A percentile compares a stretch with the other conserved stretches of the same genome.
phyloP scores from a whole-genome alignment of 169 alveolate genomes.

The Eimeria sp. region DNA sequence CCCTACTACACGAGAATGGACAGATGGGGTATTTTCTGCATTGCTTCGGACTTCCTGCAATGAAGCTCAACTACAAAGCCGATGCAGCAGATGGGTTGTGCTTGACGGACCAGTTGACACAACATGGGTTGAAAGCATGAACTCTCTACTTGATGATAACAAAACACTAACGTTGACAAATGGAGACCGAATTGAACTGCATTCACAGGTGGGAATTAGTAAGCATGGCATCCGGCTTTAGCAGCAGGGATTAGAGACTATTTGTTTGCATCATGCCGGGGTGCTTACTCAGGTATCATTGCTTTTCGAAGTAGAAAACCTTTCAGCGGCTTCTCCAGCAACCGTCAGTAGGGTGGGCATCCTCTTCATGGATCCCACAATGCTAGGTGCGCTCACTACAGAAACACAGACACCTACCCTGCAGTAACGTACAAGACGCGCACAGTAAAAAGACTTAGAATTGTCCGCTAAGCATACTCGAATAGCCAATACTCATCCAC shows the following conservation, averaged over 20 bases:
- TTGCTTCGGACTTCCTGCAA: slow-evolving; percentile 90
- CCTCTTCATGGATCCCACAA: slow-evolving; percentile 95
- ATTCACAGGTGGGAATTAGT: slow-evolving; percentile 88
- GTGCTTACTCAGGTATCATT: slow-evolving; percentile 92
- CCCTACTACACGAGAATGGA: slow-evolving; percentile 96
- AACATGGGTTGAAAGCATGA: slow-evolving; percentile 98
- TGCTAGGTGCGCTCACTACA: slow-evolving; percentile 89
- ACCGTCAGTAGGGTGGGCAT: slow-evolving; percentile 98
- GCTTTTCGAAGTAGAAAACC: slow-evolving; percentile 97
- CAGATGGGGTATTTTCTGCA: slow-evolving; percentile 96
- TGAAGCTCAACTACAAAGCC: slow-evolving; percentile 85
- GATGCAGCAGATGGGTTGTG: slow-evolving; percentile 94
- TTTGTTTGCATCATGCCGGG: slow-evolving; percentile 65
- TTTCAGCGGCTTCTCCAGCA: slow-evolving; percentile 98
- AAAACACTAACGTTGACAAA: slow-evolving; percentile 96
- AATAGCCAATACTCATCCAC: neutral
- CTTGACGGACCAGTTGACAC: slow-evolving; percentile 98
- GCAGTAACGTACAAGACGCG: neutral
- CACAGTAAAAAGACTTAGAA: neutral
- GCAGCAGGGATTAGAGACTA: neutral
- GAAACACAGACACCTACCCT: slow-evolving; percentile 70
- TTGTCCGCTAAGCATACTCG: neutral
- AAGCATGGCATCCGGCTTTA: neutral
- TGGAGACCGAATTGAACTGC: slow-evolving; percentile 96
- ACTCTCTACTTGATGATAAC: slow-evolving; percentile 97